Conservation (phyloP, 768 basidiomycete species). For the Lentinula aciculospora region DNA sequence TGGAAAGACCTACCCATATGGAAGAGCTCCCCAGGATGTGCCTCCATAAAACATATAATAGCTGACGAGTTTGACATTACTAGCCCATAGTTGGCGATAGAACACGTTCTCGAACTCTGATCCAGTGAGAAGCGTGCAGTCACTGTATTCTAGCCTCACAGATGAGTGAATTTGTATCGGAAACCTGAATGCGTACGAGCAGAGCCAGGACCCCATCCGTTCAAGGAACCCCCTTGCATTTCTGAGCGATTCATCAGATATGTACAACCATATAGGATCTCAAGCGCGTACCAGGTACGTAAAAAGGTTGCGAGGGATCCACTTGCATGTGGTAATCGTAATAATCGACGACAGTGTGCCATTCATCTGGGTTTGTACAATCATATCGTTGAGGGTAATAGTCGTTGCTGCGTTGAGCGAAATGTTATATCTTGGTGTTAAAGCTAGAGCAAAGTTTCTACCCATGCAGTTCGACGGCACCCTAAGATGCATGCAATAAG, state of each 20-base stretch:
- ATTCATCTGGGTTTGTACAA: constrained; percentile 64
- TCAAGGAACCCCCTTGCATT: not conserved
- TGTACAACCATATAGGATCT: not conserved
- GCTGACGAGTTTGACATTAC: constrained; percentile 74
- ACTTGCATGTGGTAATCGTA: constrained; percentile 52
- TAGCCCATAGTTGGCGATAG: constrained; percentile 72
- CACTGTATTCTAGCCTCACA: constrained; percentile 39
- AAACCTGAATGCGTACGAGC: constrained; percentile 36
- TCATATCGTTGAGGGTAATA: constrained; percentile 77
- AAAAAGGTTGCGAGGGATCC: constrained; percentile 55
- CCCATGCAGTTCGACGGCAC: constrained; percentile 75
- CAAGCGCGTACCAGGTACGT: constrained; percentile 51
- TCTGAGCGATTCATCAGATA: not conserved
- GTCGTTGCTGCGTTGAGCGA: constrained; percentile 38
- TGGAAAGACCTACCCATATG: constrained; percentile 62
- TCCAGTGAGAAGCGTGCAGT: constrained; percentile 63
- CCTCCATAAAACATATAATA: constrained; percentile 88
- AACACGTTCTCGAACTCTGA: constrained; percentile 75
- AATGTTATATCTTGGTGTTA: not conserved
- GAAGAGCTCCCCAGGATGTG: constrained; percentile 80
- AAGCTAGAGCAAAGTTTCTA: constrained; percentile 16
- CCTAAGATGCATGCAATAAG: constrained; percentile 27
- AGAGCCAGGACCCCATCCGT: constrained; percentile 69
- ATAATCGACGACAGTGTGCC: constrained; percentile 64
- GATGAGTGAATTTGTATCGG: no score